Evolutionary conservation across 2,329 filamentous ascomycete species (phyloP), one percentile per base, ranked within the genome.

Genomic region (Elsinoe fawcettii): DNA sequence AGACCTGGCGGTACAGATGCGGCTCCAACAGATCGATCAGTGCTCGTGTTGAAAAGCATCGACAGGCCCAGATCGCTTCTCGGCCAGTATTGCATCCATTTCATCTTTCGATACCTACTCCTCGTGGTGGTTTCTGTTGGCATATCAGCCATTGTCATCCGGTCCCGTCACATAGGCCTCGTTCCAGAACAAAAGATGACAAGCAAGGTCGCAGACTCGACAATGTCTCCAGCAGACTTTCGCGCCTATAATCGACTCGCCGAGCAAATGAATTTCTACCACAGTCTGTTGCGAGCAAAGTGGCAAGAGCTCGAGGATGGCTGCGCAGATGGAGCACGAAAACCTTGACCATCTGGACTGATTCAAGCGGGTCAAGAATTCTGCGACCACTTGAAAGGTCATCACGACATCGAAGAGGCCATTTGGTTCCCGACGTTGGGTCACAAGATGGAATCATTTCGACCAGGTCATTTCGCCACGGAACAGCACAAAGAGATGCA

Each of bases 401-500:
- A 41, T 14, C 37, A 41, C 37, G 37, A 41, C 37, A 41, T 41
- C n/a, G 37, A 41, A n/a, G 37, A 41, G n/a, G 37, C 37, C 37
- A n/a, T 41, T 20, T 41, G 37, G 37, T 41, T 41, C 18, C n/a
- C 37, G 37, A 20, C 37, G n/a, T 7, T 41, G 6, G 37, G 37
- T 20, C 12, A n/a, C 14, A 41, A 41, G 18, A 49, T 23, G 8
- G 44, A 49, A 20, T 23, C 20, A n/a, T 49, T 49, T 30, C 44
- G 44, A 20, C 20, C 44, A 18, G 27, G 27, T 51, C 23, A 34
- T 18, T 30, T 30, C 25, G 46, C 46, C 9, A 51, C 12, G 3
- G 11, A 51, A 5, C 88, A 95, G 73, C 89, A 95, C 68, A 77
- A 77, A 63, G 73, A 82, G 67, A 95, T 95, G 63, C 89, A 95